Conservation (phyloP, 345 rosid genomes). For the Nasturtium officinale region DNA sequence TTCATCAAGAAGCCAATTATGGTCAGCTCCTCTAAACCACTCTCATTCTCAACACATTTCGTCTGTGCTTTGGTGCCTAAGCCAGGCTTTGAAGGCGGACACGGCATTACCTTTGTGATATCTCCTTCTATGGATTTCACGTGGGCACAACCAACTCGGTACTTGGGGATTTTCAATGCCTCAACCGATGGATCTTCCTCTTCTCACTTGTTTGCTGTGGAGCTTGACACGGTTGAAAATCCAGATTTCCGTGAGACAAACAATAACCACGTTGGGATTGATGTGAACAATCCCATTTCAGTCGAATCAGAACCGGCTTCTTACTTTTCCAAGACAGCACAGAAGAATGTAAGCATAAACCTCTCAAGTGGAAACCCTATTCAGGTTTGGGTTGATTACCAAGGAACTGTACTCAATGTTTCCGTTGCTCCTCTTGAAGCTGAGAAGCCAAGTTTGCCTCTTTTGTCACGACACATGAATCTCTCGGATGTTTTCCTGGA, state of each 20-base stretch:
- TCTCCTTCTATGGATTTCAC: slow-evolving; percentile 38
- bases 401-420: slow-evolving; percentile 46
- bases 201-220: slow-evolving; percentile 57
- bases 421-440: slow-evolving; percentile 47
- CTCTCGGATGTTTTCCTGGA: slow-evolving; percentile 46
- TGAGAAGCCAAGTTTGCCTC: slow-evolving; percentile 49
- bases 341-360: slow-evolving; percentile 36
- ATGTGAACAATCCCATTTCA: slow-evolving; percentile 53
- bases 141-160: slow-evolving; percentile 22
- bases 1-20: slow-evolving; percentile 56
- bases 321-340: slow-evolving; percentile 40
- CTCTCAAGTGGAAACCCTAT: slow-evolving; percentile 50
- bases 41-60: slow-evolving; percentile 48
- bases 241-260: slow-evolving; percentile 49
- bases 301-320: slow-evolving; percentile 38
- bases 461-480: slow-evolving; percentile 51
- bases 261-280: slow-evolving; percentile 67
- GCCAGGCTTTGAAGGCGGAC: slow-evolving; percentile 33
- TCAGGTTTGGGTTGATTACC: slow-evolving; percentile 67
- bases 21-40: slow-evolving; percentile 42
- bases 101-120: slow-evolving; percentile 51
- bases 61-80: slow-evolving; percentile 49
- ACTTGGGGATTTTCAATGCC: slow-evolving; percentile 56
- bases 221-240: slow-evolving; percentile 55
- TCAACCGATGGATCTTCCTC: slow-evolving; percentile 33